These are phyloP conservation scores for Zygnema cylindricum DNA, from an alignment of 139 green algal species.

Conservation along the genomic window DNA sequence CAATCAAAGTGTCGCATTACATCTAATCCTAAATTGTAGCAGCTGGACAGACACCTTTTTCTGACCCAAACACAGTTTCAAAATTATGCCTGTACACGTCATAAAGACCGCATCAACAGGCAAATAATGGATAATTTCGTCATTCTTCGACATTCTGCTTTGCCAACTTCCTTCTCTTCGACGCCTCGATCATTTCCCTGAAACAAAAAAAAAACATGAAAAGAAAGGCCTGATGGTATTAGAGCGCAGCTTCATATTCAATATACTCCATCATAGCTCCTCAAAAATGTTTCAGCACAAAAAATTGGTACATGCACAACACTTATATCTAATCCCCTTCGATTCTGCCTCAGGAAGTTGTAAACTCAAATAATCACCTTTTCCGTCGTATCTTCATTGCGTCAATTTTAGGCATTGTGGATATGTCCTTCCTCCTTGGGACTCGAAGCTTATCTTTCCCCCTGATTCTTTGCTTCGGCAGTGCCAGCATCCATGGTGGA, in stretches of 20 bases:
- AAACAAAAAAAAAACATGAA: not conserved
- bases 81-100: too few relatives aligned
- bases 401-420: conserved; percentile 3
- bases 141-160: too few relatives aligned
- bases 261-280: not conserved
- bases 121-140: too few relatives aligned
- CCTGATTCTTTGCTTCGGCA: conserved; percentile 35
- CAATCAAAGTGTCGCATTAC: too few relatives aligned
- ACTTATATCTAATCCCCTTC: too few relatives aligned
- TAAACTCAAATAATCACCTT: not conserved
- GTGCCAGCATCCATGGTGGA: conserved; percentile 61
- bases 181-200: conserved; percentile 20
- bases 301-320: not conserved
- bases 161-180: conserved; percentile 24
- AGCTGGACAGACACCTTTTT: too few relatives aligned
- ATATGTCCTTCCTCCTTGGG: conserved; percentile 21
- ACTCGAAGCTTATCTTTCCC: not conserved
- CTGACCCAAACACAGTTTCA: too few relatives aligned
- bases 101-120: too few relatives aligned
- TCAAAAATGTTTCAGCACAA: not conserved
- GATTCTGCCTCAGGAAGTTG: not conserved
- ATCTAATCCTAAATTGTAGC: too few relatives aligned
- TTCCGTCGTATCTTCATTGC: not conserved
- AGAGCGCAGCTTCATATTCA: not conserved
- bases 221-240: too few relatives aligned